These are phyloP conservation scores for Actinomucor elegans DNA, from an alignment of 371 early-diverging fungal species.

Conservation along the genomic window DNA sequence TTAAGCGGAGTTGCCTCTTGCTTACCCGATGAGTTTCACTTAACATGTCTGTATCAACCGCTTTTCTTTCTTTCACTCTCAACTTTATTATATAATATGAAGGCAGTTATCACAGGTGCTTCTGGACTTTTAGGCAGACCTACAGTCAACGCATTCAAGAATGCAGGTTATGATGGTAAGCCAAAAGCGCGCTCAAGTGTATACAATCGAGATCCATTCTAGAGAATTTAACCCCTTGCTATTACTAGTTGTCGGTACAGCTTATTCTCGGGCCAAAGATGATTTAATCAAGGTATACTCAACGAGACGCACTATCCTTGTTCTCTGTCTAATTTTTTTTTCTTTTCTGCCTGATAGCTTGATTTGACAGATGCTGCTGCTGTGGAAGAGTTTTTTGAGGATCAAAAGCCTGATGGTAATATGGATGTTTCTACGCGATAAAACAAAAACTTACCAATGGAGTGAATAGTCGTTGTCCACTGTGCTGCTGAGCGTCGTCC, in stretches of 20 bases:
- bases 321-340: neutral
- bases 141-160: slow-evolving; percentile 55
- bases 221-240: too few species aligned
- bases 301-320: neutral
- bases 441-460: neutral
- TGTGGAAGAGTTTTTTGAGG: slow-evolving; percentile 53
- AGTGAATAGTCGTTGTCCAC: slow-evolving; percentile 70
- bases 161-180: slow-evolving; percentile 54
- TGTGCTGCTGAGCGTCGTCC: slow-evolving; percentile 90
- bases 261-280: slow-evolving; percentile 61
- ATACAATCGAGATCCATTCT: too few species aligned
- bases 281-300: slow-evolving; percentile 59
- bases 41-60: too few species aligned
- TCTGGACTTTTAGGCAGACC: slow-evolving; percentile 85
- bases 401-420: slow-evolving; percentile 62
- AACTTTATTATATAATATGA: too few species aligned
- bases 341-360: slow-evolving; percentile 36
- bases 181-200: neutral
- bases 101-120: slow-evolving; percentile 76
- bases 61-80: too few species aligned
- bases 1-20: too few species aligned
- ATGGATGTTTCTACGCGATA: neutral
- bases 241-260: slow-evolving; percentile 72
- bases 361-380: slow-evolving; percentile 65
- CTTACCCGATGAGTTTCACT: too few species aligned